Evolutionary conservation across 2,329 filamentous ascomycete species (phyloP).

Genomic region (Coniochaeta ligniaria): DNA sequence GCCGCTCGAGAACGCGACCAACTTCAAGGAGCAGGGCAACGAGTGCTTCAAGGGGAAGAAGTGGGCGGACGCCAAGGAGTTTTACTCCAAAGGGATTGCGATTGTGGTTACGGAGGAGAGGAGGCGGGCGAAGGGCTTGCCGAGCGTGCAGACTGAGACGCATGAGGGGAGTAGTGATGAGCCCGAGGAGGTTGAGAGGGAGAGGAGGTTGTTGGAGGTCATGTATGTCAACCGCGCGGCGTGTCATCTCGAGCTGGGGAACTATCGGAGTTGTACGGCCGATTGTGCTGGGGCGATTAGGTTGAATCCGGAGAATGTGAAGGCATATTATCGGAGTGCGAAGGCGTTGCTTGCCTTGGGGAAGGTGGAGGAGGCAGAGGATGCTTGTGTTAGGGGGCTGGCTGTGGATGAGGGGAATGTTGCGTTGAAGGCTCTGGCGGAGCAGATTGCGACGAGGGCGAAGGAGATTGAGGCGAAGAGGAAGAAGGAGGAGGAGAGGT

Average conservation of each 20-base stretch:
- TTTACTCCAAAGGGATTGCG: constrained; percentile 79
- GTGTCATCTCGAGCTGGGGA: constrained; percentile 80
- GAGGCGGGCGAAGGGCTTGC: constrained; percentile 35
- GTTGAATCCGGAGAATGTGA: constrained; percentile 74
- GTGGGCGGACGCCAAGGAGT: constrained; percentile 82
- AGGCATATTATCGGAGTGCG: constrained; percentile 84
- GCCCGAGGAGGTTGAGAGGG: constrained; percentile 52
- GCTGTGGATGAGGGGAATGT: constrained; percentile 64
- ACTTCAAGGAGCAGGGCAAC: constrained; percentile 90
- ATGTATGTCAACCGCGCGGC: constrained; percentile 83
- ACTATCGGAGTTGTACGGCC: constrained; percentile 78
- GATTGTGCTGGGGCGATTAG: constrained; percentile 77
- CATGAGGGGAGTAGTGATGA: constrained; percentile 36
- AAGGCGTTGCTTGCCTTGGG: constrained; percentile 72
- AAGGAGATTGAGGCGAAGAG: constrained; percentile 46
- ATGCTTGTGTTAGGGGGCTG: constrained; percentile 69
- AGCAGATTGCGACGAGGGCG: constrained; percentile 56
- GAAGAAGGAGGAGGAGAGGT: constrained; percentile 46
- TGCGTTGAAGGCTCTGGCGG: constrained; percentile 53
- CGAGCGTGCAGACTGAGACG: constrained; percentile 9
- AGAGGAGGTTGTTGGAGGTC: constrained; percentile 62
- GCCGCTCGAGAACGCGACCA: constrained; percentile 69
- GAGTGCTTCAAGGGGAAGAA: constrained; percentile 69
- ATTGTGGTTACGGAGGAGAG: constrained; percentile 60
- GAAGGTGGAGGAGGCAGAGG: constrained; percentile 71